Percentiles rank a stretch among this genome's conserved stretches.
phyloP scores from a whole-genome alignment of 768 basidiomycete genomes.

The Leucocoprinus sp. region DNA sequence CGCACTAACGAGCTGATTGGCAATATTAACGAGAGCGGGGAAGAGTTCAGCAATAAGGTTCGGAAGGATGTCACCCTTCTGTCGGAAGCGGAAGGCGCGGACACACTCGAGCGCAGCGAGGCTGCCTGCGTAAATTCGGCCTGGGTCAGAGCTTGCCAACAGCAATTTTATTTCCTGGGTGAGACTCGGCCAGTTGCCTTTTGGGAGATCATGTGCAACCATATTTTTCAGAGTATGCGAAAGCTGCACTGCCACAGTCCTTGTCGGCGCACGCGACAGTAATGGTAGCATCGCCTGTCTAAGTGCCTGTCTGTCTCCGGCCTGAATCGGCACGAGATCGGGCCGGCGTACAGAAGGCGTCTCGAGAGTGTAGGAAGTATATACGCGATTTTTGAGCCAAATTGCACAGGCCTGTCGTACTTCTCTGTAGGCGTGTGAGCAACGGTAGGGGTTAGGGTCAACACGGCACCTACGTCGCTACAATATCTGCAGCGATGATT shows the following conservation, averaged over 20 bases:
- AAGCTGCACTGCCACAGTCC: slow-evolving; percentile 68
- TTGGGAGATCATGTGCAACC: slow-evolving; percentile 69
- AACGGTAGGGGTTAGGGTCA: too few relatives aligned
- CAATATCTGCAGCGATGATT: slow-evolving; percentile 71
- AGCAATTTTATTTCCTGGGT: slow-evolving; percentile 60
- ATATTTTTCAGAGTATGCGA: slow-evolving; percentile 66
- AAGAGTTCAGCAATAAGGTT: slow-evolving; percentile 55
- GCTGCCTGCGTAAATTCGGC: slow-evolving; percentile 76
- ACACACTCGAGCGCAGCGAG: slow-evolving; percentile 72
- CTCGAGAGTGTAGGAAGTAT: slow-evolving; percentile 53
- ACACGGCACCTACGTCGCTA: slow-evolving; percentile 55
- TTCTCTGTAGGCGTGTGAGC: slow-evolving; percentile 44
- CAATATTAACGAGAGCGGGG: slow-evolving; percentile 71
- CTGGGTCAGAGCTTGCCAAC: slow-evolving; percentile 53
- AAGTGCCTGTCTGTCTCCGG: slow-evolving; percentile 67
- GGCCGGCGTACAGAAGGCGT: slow-evolving; percentile 31
- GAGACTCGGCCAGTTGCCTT: slow-evolving; percentile 58
- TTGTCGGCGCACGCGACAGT: slow-evolving; percentile 58
- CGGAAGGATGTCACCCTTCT: slow-evolving; percentile 51
- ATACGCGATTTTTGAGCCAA: slow-evolving; percentile 87
- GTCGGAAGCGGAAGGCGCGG: slow-evolving; percentile 71
- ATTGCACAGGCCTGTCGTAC: slow-evolving; percentile 82
- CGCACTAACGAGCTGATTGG: slow-evolving; percentile 54
- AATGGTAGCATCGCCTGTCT: slow-evolving; percentile 60
- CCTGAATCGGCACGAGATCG: slow-evolving; percentile 54